A percentile compares a stretch with the other conserved stretches of the same genome.
Evolutionary conservation across 805 yeast genomes (phyloP).

Genomic region (Cyberlindnera maclurae): DNA sequence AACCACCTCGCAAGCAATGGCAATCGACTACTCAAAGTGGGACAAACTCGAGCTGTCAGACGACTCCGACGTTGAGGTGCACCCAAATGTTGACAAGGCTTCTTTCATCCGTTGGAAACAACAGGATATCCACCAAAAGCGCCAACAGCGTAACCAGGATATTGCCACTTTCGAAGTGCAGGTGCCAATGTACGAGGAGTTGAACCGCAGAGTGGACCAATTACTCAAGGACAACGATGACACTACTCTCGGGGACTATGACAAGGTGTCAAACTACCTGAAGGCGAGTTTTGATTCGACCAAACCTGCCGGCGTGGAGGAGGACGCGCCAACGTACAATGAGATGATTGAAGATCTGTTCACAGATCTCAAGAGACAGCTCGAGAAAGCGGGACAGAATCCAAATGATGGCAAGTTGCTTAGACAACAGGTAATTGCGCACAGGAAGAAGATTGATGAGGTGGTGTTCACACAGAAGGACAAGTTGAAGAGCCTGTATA

Average conservation of each 20-base stretch:
- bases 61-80: slow-evolving; percentile 95
- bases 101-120: slow-evolving; percentile 96
- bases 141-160: slow-evolving; percentile 72
- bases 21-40: slow-evolving; percentile 96
- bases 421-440: slow-evolving; percentile 40
- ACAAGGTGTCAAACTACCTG: slow-evolving; percentile 35
- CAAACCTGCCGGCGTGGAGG: slow-evolving; percentile 43
- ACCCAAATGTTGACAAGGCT: slow-evolving; percentile 92
- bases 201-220: slow-evolving; percentile 66
- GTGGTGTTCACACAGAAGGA: slow-evolving; percentile 57
- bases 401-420: slow-evolving; percentile 32
- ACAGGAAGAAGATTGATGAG: slow-evolving; percentile 62
- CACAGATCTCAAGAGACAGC: slow-evolving; percentile 63
- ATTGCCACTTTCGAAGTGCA: slow-evolving; percentile 72
- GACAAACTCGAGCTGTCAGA: slow-evolving; percentile 93
- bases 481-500: slow-evolving; percentile 58
- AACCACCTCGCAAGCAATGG: slow-evolving; percentile 45
- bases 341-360: slow-evolving; percentile 92
- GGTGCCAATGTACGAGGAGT: slow-evolving; percentile 68
- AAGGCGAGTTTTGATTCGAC: slow-evolving; percentile 53
- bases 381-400: slow-evolving; percentile 40
- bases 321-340: slow-evolving; percentile 58
- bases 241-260: slow-evolving; percentile 28
- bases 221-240: slow-evolving; percentile 40
- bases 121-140: slow-evolving; percentile 91